Conservation (phyloP, 768 basidiomycete species). For the Pisolithus orientalis region DNA sequence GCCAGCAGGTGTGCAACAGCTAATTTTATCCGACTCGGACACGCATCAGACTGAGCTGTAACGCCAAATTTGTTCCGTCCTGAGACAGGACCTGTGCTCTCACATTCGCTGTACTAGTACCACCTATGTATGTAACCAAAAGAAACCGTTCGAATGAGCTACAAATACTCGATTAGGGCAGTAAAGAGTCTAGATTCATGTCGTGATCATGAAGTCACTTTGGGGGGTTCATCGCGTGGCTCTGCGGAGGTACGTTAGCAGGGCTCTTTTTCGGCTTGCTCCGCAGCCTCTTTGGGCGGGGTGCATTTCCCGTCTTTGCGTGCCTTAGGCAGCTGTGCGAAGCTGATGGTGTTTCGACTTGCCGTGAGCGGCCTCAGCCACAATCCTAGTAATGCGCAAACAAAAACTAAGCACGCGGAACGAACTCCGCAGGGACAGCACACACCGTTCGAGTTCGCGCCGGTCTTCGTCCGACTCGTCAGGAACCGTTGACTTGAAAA, state of each 20-base stretch:
- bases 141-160: constrained; percentile 3
- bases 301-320: constrained; percentile 34
- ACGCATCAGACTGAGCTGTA: neutral
- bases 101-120: neutral
- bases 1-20: neutral
- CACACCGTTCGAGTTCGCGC: constrained; percentile 86
- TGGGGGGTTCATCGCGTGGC: constrained; percentile 4
- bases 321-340: constrained; percentile 20
- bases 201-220: constrained; percentile 6
- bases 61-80: neutral
- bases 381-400: constrained; percentile 48
- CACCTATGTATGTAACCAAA: constrained; percentile 6
- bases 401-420: constrained; percentile 2
- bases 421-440: neutral
- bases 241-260: constrained; percentile 8
- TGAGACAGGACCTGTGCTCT: neutral
- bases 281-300: constrained; percentile 26
- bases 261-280: constrained; percentile 16
- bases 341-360: constrained; percentile 52
- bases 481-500: constrained; percentile 79
- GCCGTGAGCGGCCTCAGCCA: constrained; percentile 76
- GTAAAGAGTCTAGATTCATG: constrained; percentile 9
- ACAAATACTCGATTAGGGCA: constrained; percentile 17
- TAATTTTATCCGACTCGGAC: neutral
- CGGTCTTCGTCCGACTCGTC: constrained; percentile 94